A percentile compares a stretch with the other conserved stretches of the same genome.
These are phyloP conservation scores for Alternaria ethzedia DNA, from an alignment of 2,329 filamentous ascomycete species.

Conservation along the genomic window DNA sequence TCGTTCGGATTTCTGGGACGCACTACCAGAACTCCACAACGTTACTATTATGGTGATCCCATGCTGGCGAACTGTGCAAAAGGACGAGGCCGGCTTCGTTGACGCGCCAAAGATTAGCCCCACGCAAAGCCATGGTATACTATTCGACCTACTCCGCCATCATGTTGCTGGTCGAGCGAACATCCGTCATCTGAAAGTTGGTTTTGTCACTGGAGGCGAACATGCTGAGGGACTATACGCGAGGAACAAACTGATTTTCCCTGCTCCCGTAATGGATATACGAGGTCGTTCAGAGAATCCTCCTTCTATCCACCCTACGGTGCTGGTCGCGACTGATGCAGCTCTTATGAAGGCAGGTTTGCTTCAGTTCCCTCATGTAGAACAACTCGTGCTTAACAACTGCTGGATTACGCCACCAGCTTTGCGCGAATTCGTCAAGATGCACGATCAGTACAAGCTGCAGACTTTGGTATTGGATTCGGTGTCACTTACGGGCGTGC, in stretches of 20 bases:
- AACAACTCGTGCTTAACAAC: slow-evolving; percentile 68
- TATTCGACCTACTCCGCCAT: slow-evolving; percentile 60
- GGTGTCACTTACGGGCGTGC: slow-evolving; percentile 63
- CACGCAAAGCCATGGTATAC: slow-evolving; percentile 57
- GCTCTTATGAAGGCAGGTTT: slow-evolving; percentile 38
- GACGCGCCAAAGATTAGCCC: slow-evolving; percentile 59
- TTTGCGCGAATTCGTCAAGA: slow-evolving; percentile 59
- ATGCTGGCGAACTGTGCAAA: slow-evolving; percentile 68
- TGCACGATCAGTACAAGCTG: slow-evolving; percentile 57
- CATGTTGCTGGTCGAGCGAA: slow-evolving; percentile 57
- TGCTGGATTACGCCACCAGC: slow-evolving; percentile 70
- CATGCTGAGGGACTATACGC: slow-evolving; percentile 66
- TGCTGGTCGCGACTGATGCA: slow-evolving; percentile 16
- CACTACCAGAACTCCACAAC: slow-evolving; percentile 60
- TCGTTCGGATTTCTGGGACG: slow-evolving; percentile 66
- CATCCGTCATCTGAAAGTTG: slow-evolving; percentile 67
- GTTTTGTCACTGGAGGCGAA: slow-evolving; percentile 73
- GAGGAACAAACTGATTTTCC: slow-evolving; percentile 67
- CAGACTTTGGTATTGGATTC: slow-evolving; percentile 66
- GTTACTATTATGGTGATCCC: slow-evolving; percentile 68
- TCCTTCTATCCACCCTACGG: slow-evolving; percentile 5
- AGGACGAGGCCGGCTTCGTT: slow-evolving; percentile 59
- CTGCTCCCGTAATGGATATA: slow-evolving; percentile 60
- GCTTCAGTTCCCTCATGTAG: slow-evolving; percentile 63
- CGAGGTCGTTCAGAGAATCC: slow-evolving; percentile 5